Base-by-base conservation (phyloP, 352 stramenopile genomes). In the Phytophthora syringae region DNA sequence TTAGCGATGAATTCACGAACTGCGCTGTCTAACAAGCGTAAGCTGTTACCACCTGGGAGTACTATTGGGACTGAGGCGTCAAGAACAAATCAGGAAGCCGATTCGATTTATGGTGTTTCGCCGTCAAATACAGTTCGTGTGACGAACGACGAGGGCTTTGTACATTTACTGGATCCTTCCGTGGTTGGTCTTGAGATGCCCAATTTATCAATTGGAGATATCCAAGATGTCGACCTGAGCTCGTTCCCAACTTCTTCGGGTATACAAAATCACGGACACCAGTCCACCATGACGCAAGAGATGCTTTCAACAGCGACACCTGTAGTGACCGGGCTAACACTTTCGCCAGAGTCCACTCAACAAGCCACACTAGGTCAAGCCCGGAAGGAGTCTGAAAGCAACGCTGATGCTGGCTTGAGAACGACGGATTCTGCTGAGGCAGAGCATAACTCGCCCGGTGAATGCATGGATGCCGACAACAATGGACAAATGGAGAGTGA, bases 211-310 rank as follows among this genome's bases (percentile, higher is more conserved):
- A 88, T 89, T 51, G 64, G 61, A 22, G 80, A 89, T 52, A 89
- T 89, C 42, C 66, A 84, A 62, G 79, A 87, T 21, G 79, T 88
- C 13, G 81, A 90, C 27, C 37, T 90, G 22, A 79, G 69, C 13
- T 47, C 74, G 1, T 84, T 88, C 43, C 60, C 77, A 2, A 51
- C 61, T n/a, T 66, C 67, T 61, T 66, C 57, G 20, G 64, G 49
- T 21, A 60, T 64, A 13, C 60, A 74, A 64, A 62, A 25, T 21
- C 49, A 70, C 15, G 40, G n/a, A n/a, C 44, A 67, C 27, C 37
- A 66, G 28, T 53, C 37, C 13, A 52, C 21, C 36, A 42, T 27
- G 4, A n/a, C n/a, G 6, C 30, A 57, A 50, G 45, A 52, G n/a
- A 21, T 60, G 27, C 27, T 66, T 5, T 11, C 34, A 45, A 47